Percentiles rank a stretch among this genome's conserved stretches.
Conservation (phyloP, 768 basidiomycete genomes). For the Hygrocybe punicea region DNA sequence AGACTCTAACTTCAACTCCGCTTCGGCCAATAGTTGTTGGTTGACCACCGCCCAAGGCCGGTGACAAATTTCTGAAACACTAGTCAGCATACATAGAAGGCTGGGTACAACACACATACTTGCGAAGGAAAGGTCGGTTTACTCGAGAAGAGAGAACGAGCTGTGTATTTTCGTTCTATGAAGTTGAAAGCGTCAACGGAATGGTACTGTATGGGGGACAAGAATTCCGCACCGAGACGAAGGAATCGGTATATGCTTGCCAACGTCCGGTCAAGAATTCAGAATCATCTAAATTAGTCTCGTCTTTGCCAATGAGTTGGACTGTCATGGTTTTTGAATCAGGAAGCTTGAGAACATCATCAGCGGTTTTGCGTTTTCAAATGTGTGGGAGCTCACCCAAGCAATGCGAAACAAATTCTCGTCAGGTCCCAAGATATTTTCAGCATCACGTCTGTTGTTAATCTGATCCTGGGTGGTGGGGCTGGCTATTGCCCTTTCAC, state of each 20-base stretch:
- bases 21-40: slow-evolving; percentile 52
- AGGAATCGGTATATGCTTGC: slow-evolving; percentile 77
- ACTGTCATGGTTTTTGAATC: slow-evolving; percentile 65
- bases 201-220: background rate
- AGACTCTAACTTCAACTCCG: slow-evolving; percentile 78
- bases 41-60: slow-evolving; percentile 32
- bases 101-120: slow-evolving; percentile 39
- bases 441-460: slow-evolving; percentile 61
- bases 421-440: slow-evolving; percentile 68
- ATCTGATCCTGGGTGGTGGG: slow-evolving; percentile 72
- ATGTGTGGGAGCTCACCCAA: background rate
- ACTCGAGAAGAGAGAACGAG: slow-evolving; percentile 48
- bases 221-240: slow-evolving; percentile 54
- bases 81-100: background rate
- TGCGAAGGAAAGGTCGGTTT: slow-evolving; percentile 61
- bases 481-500: slow-evolving; percentile 54
- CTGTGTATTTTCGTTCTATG: slow-evolving; percentile 55
- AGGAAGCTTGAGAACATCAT: slow-evolving; percentile 45
- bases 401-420: slow-evolving; percentile 71
- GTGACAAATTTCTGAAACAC: slow-evolving; percentile 40
- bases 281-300: slow-evolving; percentile 68
- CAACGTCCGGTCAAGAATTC: slow-evolving; percentile 74
- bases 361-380: background rate
- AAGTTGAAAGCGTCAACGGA: background rate
- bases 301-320: slow-evolving; percentile 78